Evolutionary conservation across 2,329 filamentous ascomycete genomes (phyloP).

Genomic region (Aspergillus felis): DNA sequence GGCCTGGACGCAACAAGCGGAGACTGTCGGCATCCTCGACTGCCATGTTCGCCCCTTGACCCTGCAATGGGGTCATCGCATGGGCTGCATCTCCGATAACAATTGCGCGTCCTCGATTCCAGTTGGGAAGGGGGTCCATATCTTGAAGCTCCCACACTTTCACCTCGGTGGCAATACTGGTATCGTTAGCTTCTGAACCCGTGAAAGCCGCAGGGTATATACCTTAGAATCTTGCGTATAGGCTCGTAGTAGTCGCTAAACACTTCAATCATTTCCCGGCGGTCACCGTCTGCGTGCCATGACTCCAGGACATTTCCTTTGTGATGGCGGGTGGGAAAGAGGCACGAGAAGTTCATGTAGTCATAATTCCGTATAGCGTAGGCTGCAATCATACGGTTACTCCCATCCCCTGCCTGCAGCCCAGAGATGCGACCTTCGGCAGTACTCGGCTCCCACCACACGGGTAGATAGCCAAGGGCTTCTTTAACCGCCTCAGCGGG

Average conservation of each 20-base stretch:
- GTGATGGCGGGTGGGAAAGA: not conserved
- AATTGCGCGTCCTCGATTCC: conserved; percentile 33
- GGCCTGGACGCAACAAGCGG: too few species aligned
- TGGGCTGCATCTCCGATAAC: conserved; percentile 32
- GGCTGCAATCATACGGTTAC: not conserved
- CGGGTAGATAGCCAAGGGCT: not conserved
- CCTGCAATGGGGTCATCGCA: conserved; percentile 37
- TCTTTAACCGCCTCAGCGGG: not conserved
- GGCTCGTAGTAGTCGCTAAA: not conserved
- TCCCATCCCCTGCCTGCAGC: not conserved
- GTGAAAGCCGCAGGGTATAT: too few species aligned
- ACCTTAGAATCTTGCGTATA: too few species aligned
- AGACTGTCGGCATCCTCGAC: conserved; percentile 43
- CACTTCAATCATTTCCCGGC: not conserved
- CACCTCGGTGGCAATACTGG: not conserved
- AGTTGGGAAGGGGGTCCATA: conserved; percentile 11
- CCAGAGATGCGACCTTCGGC: not conserved
- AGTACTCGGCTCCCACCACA: conserved; percentile 1
- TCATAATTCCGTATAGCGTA: conserved; percentile 1
- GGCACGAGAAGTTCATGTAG: conserved; percentile 1
- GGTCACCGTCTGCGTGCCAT: conserved; percentile 1
- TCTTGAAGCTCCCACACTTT: conserved; percentile 3
- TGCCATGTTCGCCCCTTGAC: conserved; percentile 52
- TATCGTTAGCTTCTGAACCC: too few species aligned
- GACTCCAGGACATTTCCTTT: not conserved